These are phyloP conservation scores for Calonectria multiphialidica DNA, from an alignment of 2,329 filamentous ascomycete species.

Conservation along the genomic window DNA sequence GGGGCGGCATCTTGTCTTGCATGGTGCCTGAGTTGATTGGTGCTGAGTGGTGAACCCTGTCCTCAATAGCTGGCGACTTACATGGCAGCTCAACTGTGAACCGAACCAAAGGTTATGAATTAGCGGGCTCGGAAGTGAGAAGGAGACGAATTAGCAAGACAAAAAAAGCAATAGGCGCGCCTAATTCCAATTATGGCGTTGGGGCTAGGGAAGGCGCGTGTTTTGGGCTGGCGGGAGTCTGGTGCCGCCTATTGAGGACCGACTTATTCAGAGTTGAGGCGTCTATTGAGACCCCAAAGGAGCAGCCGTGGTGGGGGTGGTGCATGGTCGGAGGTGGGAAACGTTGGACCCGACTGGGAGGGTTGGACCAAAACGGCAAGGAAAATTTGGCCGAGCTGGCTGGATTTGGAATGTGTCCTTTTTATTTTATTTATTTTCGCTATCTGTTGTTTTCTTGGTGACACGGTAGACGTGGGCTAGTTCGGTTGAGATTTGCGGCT, in stretches of 20 bases:
- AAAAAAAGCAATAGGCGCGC: background rate
- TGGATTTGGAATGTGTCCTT: background rate
- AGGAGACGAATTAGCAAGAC: constrained; percentile 19
- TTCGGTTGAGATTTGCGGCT: too few relatives aligned
- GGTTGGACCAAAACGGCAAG: background rate
- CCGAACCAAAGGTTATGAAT: constrained; percentile 28
- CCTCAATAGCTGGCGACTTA: constrained; percentile 18
- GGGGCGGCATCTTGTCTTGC: background rate
- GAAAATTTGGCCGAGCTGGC: background rate
- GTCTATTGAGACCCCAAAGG: constrained; percentile 19
- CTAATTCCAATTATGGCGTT: constrained; percentile 11
- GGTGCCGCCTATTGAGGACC: constrained; percentile 7
- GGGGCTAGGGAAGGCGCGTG: background rate
- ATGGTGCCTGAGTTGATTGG: background rate
- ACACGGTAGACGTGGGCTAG: background rate
- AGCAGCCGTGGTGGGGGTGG: background rate
- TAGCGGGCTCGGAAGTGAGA: constrained; percentile 11
- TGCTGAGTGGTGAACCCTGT: constrained; percentile 26
- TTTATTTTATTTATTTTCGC: background rate
- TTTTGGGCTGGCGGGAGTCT: background rate
- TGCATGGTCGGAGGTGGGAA: background rate
- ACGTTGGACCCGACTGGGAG: background rate
- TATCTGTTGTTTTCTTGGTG: background rate
- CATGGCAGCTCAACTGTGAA: constrained; percentile 15
- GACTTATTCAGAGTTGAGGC: too few relatives aligned